Base-by-base conservation (phyloP, 2,329 filamentous ascomycete genomes). In the Davidsoniella neocaledoniae region DNA sequence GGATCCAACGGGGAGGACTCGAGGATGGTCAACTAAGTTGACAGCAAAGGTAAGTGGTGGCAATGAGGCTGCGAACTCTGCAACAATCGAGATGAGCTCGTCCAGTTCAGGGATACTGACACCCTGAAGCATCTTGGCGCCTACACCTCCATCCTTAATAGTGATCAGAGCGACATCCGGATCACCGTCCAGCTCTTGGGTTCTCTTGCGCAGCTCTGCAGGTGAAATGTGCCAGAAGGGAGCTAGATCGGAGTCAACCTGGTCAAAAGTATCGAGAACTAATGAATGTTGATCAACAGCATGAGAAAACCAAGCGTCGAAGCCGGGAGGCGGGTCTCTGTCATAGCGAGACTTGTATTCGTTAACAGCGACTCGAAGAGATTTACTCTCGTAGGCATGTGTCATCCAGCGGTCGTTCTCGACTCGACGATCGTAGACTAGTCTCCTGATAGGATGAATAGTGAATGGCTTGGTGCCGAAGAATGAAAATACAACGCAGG, bases 1-100 rank as follows among this genome's bases (percentile, higher is more conserved):
- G 1, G 37, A 25, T 5, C 47, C 51, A 39, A 36, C 36, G 3
- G 51, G 51, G 7, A 87, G 69, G 1, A 88, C 76, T 38, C 83
- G 72, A 1, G 84, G 83, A 56, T 85, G 77, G 52, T 86, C 81
- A 57, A 83, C 75, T 17, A 84, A 70, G 59, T 94, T 94, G 65
- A 94, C 83, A 0, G 84, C 83, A 17, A 94, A 64, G 55, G 86
- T 77, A 83, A 94, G 88, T 55, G 88, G 77, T 1, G 86, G 85
- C 12, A 94, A 68, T 58, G 82, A 76, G 55, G 79, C 66, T 1
- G 79, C 72, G 57, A 94, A 94, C 1, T 72, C 67, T 47, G 76
- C 68, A 60, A 93, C 77, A 74, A 91, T 83, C 3, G 73, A 72
- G 5, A 76, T 67, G 0, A 74, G 58, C n/a, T 65, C 63, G 12